Evolutionary conservation across 1,284 basidiomycete species (phyloP), one percentile per base, ranked within the genome.

Genomic region (Lignosus rhinocerotis): DNA sequence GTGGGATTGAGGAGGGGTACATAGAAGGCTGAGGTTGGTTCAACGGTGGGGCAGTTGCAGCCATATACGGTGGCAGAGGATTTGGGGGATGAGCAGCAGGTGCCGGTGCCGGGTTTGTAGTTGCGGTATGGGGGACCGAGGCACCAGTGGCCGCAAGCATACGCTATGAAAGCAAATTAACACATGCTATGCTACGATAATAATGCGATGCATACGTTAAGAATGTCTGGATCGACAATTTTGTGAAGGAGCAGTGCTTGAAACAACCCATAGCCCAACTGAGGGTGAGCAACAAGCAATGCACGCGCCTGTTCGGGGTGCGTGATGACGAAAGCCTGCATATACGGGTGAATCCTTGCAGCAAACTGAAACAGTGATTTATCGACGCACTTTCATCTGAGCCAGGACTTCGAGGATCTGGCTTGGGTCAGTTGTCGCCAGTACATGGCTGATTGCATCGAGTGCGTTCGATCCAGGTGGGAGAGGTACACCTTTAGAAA

Each of bases 221-320:
- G 80, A 51, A 98, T 87, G 2, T 85, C 83, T 1, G 91, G 85
- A 66, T 98, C 96, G 48, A 99, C 93, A 25, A 99, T 93, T 70
- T 96, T 94, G 82, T 97, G 93, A 59, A 98, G 80, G 6, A 99
- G 78, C 69, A 99, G 86, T 0, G 94, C 92, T 76, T 98, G 96
- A 78, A 99, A 98, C 17, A 99, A 82, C 0, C 96, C 96, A 71
- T 98, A 99, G 2, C 94, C 90, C 16, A 98, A 82, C 75, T 99
- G 96, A 14, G 97, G 96, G 68, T 98, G 90, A 8, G 85, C 79
- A 9, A 86, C 78, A 34, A 99, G 83, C 36, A 99, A 77, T 4
- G 84, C 78, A 48, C 88, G 81, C 34, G 96, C 96, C 75, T 96
- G 90, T 43, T 98, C 95, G 2, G 96, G 94, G 62, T 94, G 90